A percentile compares a stretch with the other conserved stretches of the same genome.
Conservation (phyloP, 2,329 filamentous ascomycete genomes). For the Hypoxylon sp. region DNA sequence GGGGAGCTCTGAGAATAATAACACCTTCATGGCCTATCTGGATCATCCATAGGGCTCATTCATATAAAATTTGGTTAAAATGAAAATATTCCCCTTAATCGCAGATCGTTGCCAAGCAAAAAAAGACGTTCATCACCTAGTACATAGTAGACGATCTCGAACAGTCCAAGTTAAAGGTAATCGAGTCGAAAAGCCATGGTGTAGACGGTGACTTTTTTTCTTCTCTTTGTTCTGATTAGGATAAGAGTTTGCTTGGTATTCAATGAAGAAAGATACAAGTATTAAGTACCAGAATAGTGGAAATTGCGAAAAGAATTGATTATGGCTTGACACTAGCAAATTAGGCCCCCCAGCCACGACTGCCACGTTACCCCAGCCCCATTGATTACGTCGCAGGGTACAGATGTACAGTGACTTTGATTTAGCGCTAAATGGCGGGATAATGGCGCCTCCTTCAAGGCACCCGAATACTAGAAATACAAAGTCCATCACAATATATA, state of each 20-base stretch:
- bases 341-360: constrained; percentile 36
- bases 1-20: too few relatives aligned
- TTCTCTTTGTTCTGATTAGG: not conserved
- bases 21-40: too few relatives aligned
- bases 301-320: constrained; percentile 4
- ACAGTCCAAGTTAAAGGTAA: too few relatives aligned
- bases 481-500: constrained; percentile 37
- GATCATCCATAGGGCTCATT: too few relatives aligned
- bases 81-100: too few relatives aligned
- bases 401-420: constrained; percentile 31
- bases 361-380: constrained; percentile 50
- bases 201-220: not conserved
- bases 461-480: constrained; percentile 26
- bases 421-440: constrained; percentile 42
- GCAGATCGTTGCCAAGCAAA: too few relatives aligned
- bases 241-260: not conserved
- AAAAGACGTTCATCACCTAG: too few relatives aligned
- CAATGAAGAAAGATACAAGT: constrained; percentile 4
- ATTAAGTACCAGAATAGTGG: constrained; percentile 17
- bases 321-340: constrained; percentile 19
- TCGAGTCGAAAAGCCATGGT: too few relatives aligned
- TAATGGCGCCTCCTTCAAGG: constrained; percentile 41
- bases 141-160: too few relatives aligned
- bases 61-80: too few relatives aligned
- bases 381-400: constrained; percentile 53